These are phyloP conservation scores for Guillardia theta DNA, from an alignment of 78 protist genomes.

Conservation along the genomic window DNA sequence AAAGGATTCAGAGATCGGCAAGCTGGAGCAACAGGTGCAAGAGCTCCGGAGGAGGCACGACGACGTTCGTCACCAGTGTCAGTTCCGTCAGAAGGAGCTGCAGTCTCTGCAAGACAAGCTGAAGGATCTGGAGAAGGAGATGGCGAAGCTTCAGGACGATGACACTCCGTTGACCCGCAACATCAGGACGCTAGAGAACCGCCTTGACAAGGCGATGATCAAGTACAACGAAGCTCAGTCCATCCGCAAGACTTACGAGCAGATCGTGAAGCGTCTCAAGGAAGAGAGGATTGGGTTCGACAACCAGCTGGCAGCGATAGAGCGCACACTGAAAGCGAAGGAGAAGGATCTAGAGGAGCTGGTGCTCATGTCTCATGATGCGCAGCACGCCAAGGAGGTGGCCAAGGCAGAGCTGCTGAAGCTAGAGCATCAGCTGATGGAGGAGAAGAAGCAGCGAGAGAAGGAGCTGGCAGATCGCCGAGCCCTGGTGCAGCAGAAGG, in stretches of 20 bases:
- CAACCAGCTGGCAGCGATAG: slow-evolving; percentile 69
- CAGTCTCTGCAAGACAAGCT: neutral
- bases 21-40: neutral
- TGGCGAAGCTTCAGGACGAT: neutral
- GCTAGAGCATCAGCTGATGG: slow-evolving; percentile 35
- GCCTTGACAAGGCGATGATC: slow-evolving; percentile 75
- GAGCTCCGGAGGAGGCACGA: slow-evolving; percentile 4
- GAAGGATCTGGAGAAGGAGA: slow-evolving; percentile 30
- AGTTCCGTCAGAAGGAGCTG: neutral
- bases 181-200: slow-evolving; percentile 70
- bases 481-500: slow-evolving; percentile 41
- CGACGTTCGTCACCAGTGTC: neutral
- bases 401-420: slow-evolving; percentile 61
- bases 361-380: slow-evolving; percentile 63
- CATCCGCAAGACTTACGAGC: slow-evolving; percentile 76
- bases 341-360: slow-evolving; percentile 65
- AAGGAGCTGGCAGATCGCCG: slow-evolving; percentile 47
- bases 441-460: slow-evolving; percentile 26
- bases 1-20: neutral
- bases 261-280: slow-evolving; percentile 71
- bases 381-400: slow-evolving; percentile 59
- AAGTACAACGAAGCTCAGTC: slow-evolving; percentile 74
- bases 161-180: slow-evolving; percentile 41
- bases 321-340: slow-evolving; percentile 62
- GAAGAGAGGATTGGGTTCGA: slow-evolving; percentile 76